Evolutionary conservation across 192 early-diverging fungal genomes (phyloP), one percentile per base, ranked within the genome.

Genomic region (Oehlia diaphana): DNA sequence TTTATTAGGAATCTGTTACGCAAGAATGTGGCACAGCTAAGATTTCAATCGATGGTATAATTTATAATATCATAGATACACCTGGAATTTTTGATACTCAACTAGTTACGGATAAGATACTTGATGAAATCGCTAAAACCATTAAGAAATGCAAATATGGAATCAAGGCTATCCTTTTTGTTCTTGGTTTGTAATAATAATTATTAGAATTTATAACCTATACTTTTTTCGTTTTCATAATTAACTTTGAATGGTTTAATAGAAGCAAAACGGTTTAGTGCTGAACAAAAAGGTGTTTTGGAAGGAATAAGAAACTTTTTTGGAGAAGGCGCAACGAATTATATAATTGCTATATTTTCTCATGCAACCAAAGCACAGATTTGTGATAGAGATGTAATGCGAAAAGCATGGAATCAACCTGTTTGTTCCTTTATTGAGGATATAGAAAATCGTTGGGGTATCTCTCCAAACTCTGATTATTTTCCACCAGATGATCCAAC

Each of bases 131-230:
- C 47, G 62, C 64, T 10, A 23, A n/a, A 19, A 63, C 39, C 26
- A n/a, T 66, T 28, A 63, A 66, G 3, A 63, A 77, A 77, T 65
- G 63, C 39, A 26, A 47, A 31, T 28, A 66, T 49, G 63, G 64
- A 4, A n/a, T 77, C 39, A 77, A 66, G 50, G 75, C 75, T 44
- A 66, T 77, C 47, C 64, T 77, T 42, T 66, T 77, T 77, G 75
- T 77, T 49, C 50, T 77, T 14, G 75, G 75, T 66, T 50, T 4
- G 28, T 77, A 66, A 66, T 66, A 66, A 50, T 21, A 4, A 37
- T 37, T 37, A 37, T 37, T 37, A 4, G 35, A 37, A 37, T 37
- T 37, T 37, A 37, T 37, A 7, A 42, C 8, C 21, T 49, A 66
- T 26, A 71, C 9, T 16, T 42, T 19, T 71, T 2, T 44, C 0